Evolutionary conservation across 345 rosid genomes (phyloP).

Genomic region (Camelina sativa): DNA sequence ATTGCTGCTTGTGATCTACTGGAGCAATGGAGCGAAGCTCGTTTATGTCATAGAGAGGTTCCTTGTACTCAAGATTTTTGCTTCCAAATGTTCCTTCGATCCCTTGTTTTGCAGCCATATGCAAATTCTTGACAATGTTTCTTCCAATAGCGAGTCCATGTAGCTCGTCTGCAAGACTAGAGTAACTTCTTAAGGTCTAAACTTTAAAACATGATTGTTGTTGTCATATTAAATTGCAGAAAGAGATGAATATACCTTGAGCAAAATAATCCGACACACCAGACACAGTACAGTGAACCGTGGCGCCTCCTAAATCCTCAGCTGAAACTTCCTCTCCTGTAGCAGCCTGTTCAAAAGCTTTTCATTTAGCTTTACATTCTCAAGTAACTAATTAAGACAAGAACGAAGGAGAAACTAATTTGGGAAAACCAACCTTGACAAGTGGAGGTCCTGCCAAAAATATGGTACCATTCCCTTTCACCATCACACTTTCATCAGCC

Average conservation of each 20-base stretch:
- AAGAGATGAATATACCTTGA: conserved; percentile 63
- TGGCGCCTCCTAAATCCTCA: conserved; percentile 92
- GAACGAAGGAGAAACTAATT: background rate
- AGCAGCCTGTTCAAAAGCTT: conserved; percentile 78
- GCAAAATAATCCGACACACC: conserved; percentile 98
- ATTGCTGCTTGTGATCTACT: conserved; percentile 83
- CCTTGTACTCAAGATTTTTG: conserved; percentile 53
- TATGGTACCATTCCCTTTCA: conserved; percentile 94
- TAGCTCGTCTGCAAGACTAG: conserved; percentile 73
- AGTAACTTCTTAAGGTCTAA: conserved; percentile 38
- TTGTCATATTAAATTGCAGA: conserved; percentile 5
- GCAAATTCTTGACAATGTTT: conserved; percentile 87
- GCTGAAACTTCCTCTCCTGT: conserved; percentile 97
- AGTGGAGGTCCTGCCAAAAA: conserved; percentile 98
- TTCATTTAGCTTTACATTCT: conserved; percentile 41
- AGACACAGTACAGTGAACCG: conserved; percentile 87
- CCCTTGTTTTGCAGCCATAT: conserved; percentile 75
- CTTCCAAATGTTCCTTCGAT: conserved; percentile 44
- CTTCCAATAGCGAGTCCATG: conserved; percentile 95
- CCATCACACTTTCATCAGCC: conserved; percentile 99
- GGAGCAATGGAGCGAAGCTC: conserved; percentile 95
- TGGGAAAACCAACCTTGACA: conserved; percentile 67
- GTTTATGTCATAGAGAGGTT: conserved; percentile 77
- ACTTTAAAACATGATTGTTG: background rate
- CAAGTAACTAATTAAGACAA: background rate